These are phyloP conservation scores for Fraxinus albicans DNA, from an alignment of 305 asterid genomes.

Conservation along the genomic window DNA sequence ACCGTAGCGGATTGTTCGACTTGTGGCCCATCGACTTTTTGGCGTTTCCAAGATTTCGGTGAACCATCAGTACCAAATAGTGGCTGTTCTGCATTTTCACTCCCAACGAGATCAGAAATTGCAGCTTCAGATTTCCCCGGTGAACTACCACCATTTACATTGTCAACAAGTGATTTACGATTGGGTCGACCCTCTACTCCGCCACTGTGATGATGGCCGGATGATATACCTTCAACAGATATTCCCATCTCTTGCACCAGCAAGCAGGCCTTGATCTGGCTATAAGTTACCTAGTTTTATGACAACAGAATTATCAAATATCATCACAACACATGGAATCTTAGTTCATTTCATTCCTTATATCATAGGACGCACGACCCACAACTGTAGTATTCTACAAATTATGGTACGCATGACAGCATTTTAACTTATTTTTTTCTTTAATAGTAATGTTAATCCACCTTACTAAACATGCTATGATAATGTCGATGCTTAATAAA, in stretches of 20 bases:
- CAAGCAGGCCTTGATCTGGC: conserved; percentile 66
- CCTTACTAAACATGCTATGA: not conserved
- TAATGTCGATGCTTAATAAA: conserved; percentile 1
- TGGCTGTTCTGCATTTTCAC: conserved; percentile 18
- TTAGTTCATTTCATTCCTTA: not conserved
- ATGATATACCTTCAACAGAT: conserved; percentile 27
- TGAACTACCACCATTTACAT: conserved; percentile 16
- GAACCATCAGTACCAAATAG: conserved; percentile 28
- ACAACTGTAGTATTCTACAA: not conserved
- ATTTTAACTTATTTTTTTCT: not conserved
- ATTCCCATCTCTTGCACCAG: conserved; percentile 61
- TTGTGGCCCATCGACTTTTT: conserved; percentile 45
- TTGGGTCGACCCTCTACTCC: conserved; percentile 12
- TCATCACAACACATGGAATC: conserved; percentile 3
- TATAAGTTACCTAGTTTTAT: conserved; percentile 57
- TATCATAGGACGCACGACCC: not conserved
- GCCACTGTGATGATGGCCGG: conserved; percentile 30
- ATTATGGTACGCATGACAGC: not conserved
- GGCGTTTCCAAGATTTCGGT: conserved; percentile 49
- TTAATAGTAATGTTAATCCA: not conserved
- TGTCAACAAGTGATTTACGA: conserved; percentile 18
- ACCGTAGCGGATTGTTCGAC: conserved; percentile 19
- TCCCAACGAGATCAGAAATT: conserved; percentile 18
- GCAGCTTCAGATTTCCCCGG: conserved; percentile 19
- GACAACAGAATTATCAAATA: not conserved